Percentiles rank a stretch among this genome's conserved stretches.
These are phyloP conservation scores for Fraxinus baroniana DNA, from an alignment of 305 asterid genomes.

Conservation along the genomic window DNA sequence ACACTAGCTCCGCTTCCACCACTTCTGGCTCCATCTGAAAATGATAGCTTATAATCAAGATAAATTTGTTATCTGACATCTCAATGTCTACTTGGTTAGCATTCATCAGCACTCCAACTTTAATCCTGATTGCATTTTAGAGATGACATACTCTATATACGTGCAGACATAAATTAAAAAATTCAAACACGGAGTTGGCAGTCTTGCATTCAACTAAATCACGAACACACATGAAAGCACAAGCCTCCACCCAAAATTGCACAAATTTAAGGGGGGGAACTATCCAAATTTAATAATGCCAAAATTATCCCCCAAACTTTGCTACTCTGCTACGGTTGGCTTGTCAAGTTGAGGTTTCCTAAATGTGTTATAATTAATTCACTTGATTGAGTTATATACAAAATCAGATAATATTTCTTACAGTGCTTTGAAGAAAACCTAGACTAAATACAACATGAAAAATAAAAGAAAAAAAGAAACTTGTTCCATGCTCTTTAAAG, in stretches of 20 bases:
- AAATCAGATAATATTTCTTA: neutral
- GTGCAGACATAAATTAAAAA: neutral
- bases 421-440: neutral
- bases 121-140: neutral
- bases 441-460: no score
- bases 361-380: neutral
- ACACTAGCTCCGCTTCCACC: conserved; percentile 72
- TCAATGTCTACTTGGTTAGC: neutral
- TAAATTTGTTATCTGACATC: neutral
- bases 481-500: neutral
- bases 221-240: neutral
- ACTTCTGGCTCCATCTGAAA: conserved; percentile 74
- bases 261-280: neutral
- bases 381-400: no score
- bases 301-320: neutral
- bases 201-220: neutral
- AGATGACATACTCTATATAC: neutral
- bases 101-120: neutral
- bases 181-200: neutral
- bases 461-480: no score
- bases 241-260: neutral
- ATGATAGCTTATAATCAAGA: neutral
- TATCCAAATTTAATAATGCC: neutral
- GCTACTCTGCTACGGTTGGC: neutral
- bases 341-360: neutral